Evolutionary conservation across 345 rosid genomes (phyloP).

Genomic region (Lumnitzera littorea): DNA sequence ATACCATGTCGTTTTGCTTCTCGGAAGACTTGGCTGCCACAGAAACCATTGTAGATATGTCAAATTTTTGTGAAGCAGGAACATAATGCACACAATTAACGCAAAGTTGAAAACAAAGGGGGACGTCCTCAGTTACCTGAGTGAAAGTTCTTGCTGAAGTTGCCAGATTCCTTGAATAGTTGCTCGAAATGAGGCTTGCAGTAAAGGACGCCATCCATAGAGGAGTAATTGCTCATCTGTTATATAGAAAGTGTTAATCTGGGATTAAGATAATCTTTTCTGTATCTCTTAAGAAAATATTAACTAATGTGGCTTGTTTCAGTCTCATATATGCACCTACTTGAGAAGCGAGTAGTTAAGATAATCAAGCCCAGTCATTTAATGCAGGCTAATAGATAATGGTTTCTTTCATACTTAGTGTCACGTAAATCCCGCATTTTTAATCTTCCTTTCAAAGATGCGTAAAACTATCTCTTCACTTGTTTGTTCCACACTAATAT

Average conservation of each 20-base stretch:
- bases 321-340: no score
- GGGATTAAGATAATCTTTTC: no score
- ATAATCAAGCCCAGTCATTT: no score
- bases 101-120: background rate
- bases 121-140: constrained; percentile 25
- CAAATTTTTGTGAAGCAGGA: background rate
- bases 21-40: constrained; percentile 42
- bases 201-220: constrained; percentile 96
- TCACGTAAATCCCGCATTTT: no score
- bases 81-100: background rate
- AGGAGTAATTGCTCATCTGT: constrained; percentile 97
- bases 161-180: constrained; percentile 97
- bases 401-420: no score
- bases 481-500: no score
- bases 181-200: constrained; percentile 98
- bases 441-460: no score
- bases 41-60: constrained; percentile 2
- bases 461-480: no score
- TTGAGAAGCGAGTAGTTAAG: no score
- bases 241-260: background rate
- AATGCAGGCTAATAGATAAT: no score
- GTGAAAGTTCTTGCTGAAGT: constrained; percentile 94
- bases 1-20: constrained; percentile 54
- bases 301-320: no score
- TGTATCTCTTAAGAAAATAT: no score